Conservation (phyloP, 2,329 filamentous ascomycete genomes). For the Alternaria arborescens region DNA sequence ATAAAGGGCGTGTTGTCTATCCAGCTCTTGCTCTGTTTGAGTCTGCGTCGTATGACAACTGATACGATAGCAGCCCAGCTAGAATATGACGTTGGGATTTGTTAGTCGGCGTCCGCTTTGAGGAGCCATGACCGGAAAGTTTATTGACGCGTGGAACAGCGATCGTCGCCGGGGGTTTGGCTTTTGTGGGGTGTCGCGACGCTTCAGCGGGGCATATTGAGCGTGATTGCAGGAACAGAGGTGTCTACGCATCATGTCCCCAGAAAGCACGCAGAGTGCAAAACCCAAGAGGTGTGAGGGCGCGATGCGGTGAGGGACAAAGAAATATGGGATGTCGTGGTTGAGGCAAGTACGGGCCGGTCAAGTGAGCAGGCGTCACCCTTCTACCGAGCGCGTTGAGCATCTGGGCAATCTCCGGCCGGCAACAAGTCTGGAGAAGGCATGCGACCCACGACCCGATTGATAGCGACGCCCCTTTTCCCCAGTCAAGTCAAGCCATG, state of each 20-base stretch:
- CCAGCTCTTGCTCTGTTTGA: background rate
- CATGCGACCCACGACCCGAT: slow-evolving; percentile 22
- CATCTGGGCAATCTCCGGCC: slow-evolving; percentile 32
- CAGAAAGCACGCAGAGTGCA: background rate
- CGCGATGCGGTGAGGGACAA: background rate
- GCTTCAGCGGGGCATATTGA: slow-evolving; percentile 1
- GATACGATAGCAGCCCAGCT: slow-evolving; percentile 4
- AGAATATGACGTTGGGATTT: background rate
- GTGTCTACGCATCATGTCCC: background rate
- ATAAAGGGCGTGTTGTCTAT: background rate
- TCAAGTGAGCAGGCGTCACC: slow-evolving; percentile 38
- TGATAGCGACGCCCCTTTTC: slow-evolving; percentile 35
- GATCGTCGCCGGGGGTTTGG: slow-evolving; percentile 4
- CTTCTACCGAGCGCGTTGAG: slow-evolving; percentile 17
- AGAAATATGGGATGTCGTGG: slow-evolving; percentile 4
- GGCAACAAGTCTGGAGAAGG: slow-evolving; percentile 22
- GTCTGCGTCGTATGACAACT: background rate
- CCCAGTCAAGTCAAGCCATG: slow-evolving; percentile 18
- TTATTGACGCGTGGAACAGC: slow-evolving; percentile 22
- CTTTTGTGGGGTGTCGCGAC: slow-evolving; percentile 4
- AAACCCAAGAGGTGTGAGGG: background rate
- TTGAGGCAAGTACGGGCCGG: slow-evolving; percentile 20
- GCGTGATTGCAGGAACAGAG: background rate
- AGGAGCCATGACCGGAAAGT: slow-evolving; percentile 7
- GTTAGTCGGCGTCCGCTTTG: background rate